phyloP scores from a whole-genome alignment of 2,329 filamentous ascomycete genomes.

The Fusarium equiseti region DNA sequence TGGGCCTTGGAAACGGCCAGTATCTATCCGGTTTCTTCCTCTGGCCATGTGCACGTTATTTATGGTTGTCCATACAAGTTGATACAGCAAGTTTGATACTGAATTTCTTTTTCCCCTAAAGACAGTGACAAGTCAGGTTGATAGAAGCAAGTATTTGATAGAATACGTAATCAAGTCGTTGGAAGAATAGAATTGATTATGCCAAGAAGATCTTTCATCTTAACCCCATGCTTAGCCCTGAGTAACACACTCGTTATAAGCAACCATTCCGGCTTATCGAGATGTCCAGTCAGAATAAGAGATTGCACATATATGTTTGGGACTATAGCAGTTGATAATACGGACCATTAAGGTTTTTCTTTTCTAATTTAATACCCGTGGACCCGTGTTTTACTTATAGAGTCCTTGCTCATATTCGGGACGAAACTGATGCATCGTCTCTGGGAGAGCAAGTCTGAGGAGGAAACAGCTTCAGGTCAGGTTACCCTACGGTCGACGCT shows the following conservation, averaged over 20 bases:
- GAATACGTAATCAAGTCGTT: slow-evolving; percentile 4
- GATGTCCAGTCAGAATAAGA: slow-evolving; percentile 1
- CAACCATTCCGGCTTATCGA: slow-evolving; percentile 3
- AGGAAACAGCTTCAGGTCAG: slow-evolving; percentile 20
- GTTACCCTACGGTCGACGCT: not conserved
- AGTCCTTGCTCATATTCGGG: slow-evolving; percentile 15
- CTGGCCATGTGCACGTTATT: not conserved
- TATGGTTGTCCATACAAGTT: not conserved
- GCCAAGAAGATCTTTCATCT: slow-evolving; percentile 24
- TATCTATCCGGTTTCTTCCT: not conserved
- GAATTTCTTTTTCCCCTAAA: not conserved
- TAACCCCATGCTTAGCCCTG: slow-evolving; percentile 8
- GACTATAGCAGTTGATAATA: not conserved
- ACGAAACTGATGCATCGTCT: slow-evolving; percentile 1
- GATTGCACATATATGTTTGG: not conserved
- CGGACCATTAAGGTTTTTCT: not conserved
- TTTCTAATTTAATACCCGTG: slow-evolving; percentile 5
- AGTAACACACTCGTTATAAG: slow-evolving; percentile 16
- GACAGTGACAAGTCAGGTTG: not conserved
- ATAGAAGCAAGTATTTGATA: not conserved
- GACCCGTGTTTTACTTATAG: slow-evolving; percentile 18
- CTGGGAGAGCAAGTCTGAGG: slow-evolving; percentile 15
- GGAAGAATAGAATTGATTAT: not conserved
- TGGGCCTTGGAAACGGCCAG: not conserved
- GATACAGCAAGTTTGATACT: not conserved